phyloP scores from a whole-genome alignment of 495 filamentous ascomycete genomes.

The Podospora australis region DNA sequence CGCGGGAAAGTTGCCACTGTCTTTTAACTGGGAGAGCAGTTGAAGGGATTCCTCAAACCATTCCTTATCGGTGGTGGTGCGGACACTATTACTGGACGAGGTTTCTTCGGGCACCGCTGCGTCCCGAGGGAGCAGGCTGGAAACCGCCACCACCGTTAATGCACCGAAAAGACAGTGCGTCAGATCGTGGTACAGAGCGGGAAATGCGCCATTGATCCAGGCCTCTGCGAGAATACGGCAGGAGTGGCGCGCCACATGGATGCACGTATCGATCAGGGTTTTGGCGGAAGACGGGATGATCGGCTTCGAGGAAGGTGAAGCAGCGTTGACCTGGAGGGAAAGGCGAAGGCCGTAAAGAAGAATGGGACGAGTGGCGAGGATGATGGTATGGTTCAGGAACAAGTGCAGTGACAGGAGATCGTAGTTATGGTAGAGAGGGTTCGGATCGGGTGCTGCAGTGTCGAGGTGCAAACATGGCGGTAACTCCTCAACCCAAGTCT shows the following conservation, averaged over 20 bases:
- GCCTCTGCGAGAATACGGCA: slow-evolving; percentile 1
- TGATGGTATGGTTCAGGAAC: slow-evolving; percentile 4
- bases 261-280: slow-evolving; percentile 3
- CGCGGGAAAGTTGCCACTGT: slow-evolving; percentile 7
- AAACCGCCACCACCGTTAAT: slow-evolving; percentile 2
- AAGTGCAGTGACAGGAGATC: slow-evolving; percentile 2
- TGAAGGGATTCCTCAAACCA: slow-evolving; percentile 2
- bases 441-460: background rate
- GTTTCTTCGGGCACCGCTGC: background rate
- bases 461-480: background rate
- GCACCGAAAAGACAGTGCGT: slow-evolving; percentile 3
- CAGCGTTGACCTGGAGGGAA: too few relatives aligned
- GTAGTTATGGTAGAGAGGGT: slow-evolving; percentile 4
- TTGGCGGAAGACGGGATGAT: background rate
- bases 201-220: slow-evolving; percentile 6
- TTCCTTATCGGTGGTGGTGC: too few relatives aligned
- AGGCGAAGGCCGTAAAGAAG: slow-evolving; percentile 3
- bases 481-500: slow-evolving; percentile 2
- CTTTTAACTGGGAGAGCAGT: slow-evolving; percentile 1
- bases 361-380: slow-evolving; percentile 3
- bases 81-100: too few relatives aligned
- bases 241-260: slow-evolving; percentile 1
- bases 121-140: slow-evolving; percentile 1
- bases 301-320: background rate
- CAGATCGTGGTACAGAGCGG: slow-evolving; percentile 6